phyloP scores from a whole-genome alignment of 2,329 filamentous ascomycete species.

The Penicillium sclerotiorum region DNA sequence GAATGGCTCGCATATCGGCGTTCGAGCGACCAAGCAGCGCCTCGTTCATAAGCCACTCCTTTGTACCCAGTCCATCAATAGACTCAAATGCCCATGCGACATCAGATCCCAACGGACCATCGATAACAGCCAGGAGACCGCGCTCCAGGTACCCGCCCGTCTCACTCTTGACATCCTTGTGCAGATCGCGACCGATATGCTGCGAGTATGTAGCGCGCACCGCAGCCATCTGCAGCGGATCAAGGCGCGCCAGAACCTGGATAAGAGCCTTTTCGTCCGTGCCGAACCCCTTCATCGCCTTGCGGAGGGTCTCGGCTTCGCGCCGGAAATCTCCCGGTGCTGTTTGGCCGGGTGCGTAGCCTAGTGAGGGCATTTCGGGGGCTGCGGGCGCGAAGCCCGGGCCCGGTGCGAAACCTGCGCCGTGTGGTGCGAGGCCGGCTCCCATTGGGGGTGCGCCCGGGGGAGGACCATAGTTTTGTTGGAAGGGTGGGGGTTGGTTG shows the following conservation, averaged over 20 bases:
- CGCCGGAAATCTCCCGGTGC: conserved; percentile 67
- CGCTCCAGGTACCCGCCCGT: conserved; percentile 73
- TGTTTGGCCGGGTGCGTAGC: conserved; percentile 72
- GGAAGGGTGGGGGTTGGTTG: conserved; percentile 27
- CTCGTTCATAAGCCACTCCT: conserved; percentile 83
- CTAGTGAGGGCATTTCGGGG: conserved; percentile 67
- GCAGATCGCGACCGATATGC: conserved; percentile 67
- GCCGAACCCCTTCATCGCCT: conserved; percentile 91
- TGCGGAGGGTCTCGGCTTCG: conserved; percentile 72
- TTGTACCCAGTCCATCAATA: conserved; percentile 79
- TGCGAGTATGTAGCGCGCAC: conserved; percentile 69
- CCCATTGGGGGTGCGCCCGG: too few species aligned
- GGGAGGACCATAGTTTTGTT: conserved; percentile 17
- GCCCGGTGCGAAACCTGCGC: conserved; percentile 34
- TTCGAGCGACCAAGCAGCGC: conserved; percentile 81
- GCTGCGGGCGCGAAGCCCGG: conserved; percentile 29
- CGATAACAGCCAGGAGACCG: conserved; percentile 72
- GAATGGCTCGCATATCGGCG: conserved; percentile 86
- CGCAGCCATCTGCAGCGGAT: conserved; percentile 74
- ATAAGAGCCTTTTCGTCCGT: conserved; percentile 83
- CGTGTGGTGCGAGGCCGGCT: conserved; percentile 28
- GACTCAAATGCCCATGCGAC: conserved; percentile 70
- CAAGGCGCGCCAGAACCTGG: conserved; percentile 67
- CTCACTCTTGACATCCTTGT: conserved; percentile 76
- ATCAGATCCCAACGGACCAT: conserved; percentile 79